Evolutionary conservation across 768 basidiomycete species (phyloP).

Genomic region (Rhizopogon sp.): DNA sequence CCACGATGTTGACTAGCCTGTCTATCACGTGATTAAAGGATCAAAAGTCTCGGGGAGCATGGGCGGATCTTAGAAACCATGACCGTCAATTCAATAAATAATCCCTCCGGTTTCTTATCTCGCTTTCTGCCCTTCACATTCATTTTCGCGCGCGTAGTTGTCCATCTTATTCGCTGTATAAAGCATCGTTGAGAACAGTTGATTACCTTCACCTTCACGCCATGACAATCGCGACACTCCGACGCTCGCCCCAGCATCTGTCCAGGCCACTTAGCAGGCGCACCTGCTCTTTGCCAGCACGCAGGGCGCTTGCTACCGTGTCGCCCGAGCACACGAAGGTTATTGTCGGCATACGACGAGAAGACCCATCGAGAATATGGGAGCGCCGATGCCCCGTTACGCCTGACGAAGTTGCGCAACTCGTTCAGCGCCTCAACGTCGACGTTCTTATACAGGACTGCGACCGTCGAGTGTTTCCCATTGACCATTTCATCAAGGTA

Average conservation of each 20-base stretch:
- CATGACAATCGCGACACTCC: conserved; percentile 3
- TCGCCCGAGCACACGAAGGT: conserved; percentile 23
- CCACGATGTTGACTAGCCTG: too few species aligned
- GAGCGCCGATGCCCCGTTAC: conserved; percentile 83
- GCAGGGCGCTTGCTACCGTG: conserved; percentile 16
- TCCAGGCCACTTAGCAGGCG: conserved; percentile 11
- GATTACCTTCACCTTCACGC: background rate
- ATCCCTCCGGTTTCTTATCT: background rate
- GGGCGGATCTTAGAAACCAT: background rate
- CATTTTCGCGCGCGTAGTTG: background rate
- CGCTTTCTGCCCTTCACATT: background rate
- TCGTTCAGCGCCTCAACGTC: conserved; percentile 52
- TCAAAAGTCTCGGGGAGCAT: too few species aligned
- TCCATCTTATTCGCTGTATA: background rate
- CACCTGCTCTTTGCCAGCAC: conserved; percentile 10
- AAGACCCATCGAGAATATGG: conserved; percentile 80
- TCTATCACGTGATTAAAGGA: too few species aligned
- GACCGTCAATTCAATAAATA: background rate
- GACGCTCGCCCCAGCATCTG: conserved; percentile 4
- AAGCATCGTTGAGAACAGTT: background rate
- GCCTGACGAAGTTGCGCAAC: conserved; percentile 61
- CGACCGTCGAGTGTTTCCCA: conserved; percentile 65
- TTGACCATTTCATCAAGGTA: conserved; percentile 63
- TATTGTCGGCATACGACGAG: conserved; percentile 60
- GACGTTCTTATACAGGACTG: conserved; percentile 75